Percentiles rank a stretch among this genome's conserved stretches.
These are phyloP conservation scores for Thelonectria olida DNA, from an alignment of 2,329 filamentous ascomycete genomes.

Conservation along the genomic window DNA sequence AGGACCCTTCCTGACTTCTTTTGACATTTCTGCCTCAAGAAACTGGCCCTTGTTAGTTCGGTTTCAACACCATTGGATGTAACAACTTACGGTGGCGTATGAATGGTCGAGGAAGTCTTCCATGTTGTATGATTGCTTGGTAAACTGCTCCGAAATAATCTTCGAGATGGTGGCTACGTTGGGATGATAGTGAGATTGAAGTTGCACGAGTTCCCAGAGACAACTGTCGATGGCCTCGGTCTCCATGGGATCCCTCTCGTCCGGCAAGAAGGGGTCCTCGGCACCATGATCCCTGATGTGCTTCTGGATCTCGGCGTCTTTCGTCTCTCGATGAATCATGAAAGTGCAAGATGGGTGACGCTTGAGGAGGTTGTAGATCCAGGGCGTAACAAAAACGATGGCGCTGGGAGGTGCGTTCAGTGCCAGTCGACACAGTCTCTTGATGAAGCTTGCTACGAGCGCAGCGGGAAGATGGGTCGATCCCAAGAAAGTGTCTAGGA, in stretches of 20 bases:
- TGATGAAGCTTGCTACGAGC: slow-evolving; percentile 95
- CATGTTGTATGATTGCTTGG: slow-evolving; percentile 92
- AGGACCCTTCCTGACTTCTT: slow-evolving; percentile 84
- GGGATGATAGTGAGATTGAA: slow-evolving; percentile 94
- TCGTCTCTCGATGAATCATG: slow-evolving; percentile 86
- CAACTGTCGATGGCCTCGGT: slow-evolving; percentile 91
- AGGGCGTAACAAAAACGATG: slow-evolving; percentile 88
- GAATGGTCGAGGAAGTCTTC: slow-evolving; percentile 98
- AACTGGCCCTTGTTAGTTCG: slow-evolving; percentile 64
- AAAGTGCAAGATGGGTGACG: slow-evolving; percentile 91
- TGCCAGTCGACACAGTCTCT: slow-evolving; percentile 84
- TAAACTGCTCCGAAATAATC: slow-evolving; percentile 96
- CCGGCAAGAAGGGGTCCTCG: slow-evolving; percentile 78
- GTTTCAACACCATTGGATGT: not conserved
- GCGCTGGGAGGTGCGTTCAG: slow-evolving; percentile 91
- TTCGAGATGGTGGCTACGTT: slow-evolving; percentile 94
- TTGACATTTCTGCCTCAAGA: slow-evolving; percentile 83
- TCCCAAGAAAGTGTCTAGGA: slow-evolving; percentile 88
- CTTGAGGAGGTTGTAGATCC: slow-evolving; percentile 94
- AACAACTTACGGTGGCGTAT: slow-evolving; percentile 75
- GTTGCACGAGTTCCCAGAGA: slow-evolving; percentile 91
- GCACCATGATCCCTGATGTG: slow-evolving; percentile 68
- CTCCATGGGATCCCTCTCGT: slow-evolving; percentile 83
- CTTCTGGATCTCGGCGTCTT: slow-evolving; percentile 65
- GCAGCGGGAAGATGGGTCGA: slow-evolving; percentile 93